Evolutionary conservation across 805 yeast genomes (phyloP).

Genomic region (Isabelozyma gotoi): DNA sequence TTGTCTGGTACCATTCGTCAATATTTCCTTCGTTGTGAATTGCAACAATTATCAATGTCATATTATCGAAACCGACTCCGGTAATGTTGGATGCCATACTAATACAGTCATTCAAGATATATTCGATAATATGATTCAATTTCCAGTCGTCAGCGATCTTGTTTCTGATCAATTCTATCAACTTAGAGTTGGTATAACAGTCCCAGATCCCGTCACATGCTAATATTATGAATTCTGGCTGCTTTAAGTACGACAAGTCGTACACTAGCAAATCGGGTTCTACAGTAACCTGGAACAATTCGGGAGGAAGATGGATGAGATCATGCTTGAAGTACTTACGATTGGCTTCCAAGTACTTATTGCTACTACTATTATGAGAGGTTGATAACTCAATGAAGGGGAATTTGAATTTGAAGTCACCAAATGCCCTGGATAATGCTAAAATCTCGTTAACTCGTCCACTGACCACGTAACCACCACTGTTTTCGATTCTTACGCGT

Average conservation of each 20-base stretch:
- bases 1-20: slow-evolving; percentile 57
- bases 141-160: slow-evolving; percentile 57
- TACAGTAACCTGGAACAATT: slow-evolving; percentile 41
- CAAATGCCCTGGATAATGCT: slow-evolving; percentile 45
- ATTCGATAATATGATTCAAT: slow-evolving; percentile 57
- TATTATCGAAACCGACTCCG: slow-evolving; percentile 80
- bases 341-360: slow-evolving; percentile 27
- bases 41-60: slow-evolving; percentile 72
- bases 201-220: slow-evolving; percentile 52
- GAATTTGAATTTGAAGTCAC: slow-evolving; percentile 42
- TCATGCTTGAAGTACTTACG: slow-evolving; percentile 20
- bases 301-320: slow-evolving; percentile 40
- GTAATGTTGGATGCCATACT: slow-evolving; percentile 71
- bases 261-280: slow-evolving; percentile 44
- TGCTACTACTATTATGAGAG: slow-evolving; percentile 16
- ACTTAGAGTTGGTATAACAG: slow-evolving; percentile 52
- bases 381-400: slow-evolving; percentile 28
- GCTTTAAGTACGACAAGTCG: slow-evolving; percentile 20
- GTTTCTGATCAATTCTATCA: slow-evolving; percentile 55
- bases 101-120: slow-evolving; percentile 63
- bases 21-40: slow-evolving; percentile 48
- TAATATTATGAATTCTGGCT: slow-evolving; percentile 38
- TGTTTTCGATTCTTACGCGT: slow-evolving; percentile 40
- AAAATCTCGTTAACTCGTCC: slow-evolving; percentile 43
- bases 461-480: slow-evolving; percentile 37